Base-by-base conservation (phyloP, 2,329 filamentous ascomycete species). In the Trichophyton rubrum region DNA sequence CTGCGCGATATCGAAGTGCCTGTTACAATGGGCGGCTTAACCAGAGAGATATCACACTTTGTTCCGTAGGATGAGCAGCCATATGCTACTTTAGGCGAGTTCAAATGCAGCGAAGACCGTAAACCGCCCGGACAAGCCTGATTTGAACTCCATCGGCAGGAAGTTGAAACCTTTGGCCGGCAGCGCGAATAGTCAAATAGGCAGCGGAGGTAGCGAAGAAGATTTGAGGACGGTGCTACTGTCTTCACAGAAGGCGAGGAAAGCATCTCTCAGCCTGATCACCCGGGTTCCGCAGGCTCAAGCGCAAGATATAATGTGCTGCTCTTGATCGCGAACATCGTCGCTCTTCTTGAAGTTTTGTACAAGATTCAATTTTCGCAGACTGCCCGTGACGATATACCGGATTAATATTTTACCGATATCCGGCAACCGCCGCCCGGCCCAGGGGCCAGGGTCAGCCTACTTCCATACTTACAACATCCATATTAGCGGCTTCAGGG, bases 121-220 rank as follows among this genome's bases (percentile, higher is more conserved):
- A 59, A 3, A 5, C 13, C 7, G 40, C 57, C 9, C 5, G 20
- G 1, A 35, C 30, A 35, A 17, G 40, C 57, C 17, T 49, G 30
- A n/a, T 22, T 59, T 0, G 27, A 35, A 41, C n/a, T 51, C 40
- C 43, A 51, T 35, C 40, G 43, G 9, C 40, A 22, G 35, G 57
- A 13, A 15, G 24, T 17, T 3, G 59, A 40, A 45, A 20, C 35
- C 27, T 24, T 61, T 17, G 59, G 56, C 53, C 67, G 11, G 67
- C 69, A 80, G 64, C 74, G 77, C 53, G 81, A 69, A 60, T 78
- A 77, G 66, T 87, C 81, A 65, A 87, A 84, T 72, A 91, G 88
- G 59, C 79, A 82, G 66, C 84, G 85, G 64, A 93, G 79, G 71
- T 89, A 92, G 66, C 84, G 85, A 64, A 93, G 78, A 20, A 92